Evolutionary conservation across 2,329 filamentous ascomycete species (phyloP).

Genomic region (Aspergillus japonicus): DNA sequence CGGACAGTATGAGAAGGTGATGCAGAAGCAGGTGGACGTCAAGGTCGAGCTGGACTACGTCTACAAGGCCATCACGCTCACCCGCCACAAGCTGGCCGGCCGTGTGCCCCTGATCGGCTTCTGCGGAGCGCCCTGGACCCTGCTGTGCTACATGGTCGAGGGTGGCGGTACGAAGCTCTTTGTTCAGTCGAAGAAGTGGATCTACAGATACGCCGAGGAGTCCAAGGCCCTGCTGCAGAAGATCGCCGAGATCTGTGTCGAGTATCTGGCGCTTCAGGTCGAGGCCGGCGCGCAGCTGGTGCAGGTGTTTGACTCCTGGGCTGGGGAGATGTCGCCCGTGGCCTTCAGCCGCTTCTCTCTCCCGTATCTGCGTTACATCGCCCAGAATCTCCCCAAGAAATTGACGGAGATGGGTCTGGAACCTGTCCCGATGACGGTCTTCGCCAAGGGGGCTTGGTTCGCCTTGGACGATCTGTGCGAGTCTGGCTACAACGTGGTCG

Average conservation of each 20-base stretch:
- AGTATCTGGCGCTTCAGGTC: constrained; percentile 90
- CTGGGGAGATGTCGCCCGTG: constrained; percentile 81
- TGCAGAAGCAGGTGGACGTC: constrained; percentile 79
- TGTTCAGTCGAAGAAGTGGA: constrained; percentile 91
- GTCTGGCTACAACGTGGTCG: constrained; percentile 88
- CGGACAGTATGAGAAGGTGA: constrained; percentile 74
- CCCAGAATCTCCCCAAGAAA: constrained; percentile 71
- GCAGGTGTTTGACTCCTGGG: constrained; percentile 98
- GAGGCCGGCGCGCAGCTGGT: constrained; percentile 90
- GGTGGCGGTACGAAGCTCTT: constrained; percentile 95
- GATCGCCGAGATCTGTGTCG: constrained; percentile 91
- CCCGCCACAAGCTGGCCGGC: constrained; percentile 80
- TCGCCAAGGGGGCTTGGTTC: constrained; percentile 97
- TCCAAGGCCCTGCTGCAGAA: constrained; percentile 81
- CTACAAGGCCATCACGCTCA: constrained; percentile 91
- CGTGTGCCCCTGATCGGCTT: constrained; percentile 93
- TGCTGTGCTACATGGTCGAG: constrained; percentile 99
- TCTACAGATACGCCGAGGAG: constrained; percentile 82
- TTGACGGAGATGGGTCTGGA: constrained; percentile 73
- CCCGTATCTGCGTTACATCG: constrained; percentile 83
- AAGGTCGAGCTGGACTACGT: constrained; percentile 85
- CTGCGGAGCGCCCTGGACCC: constrained; percentile 93
- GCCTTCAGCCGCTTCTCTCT: constrained; percentile 82
- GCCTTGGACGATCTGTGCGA: constrained; percentile 83
- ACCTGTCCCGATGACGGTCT: constrained; percentile 92